Evolutionary conservation across 768 basidiomycete species (phyloP).

Genomic region (Cystoderma amianthinum): DNA sequence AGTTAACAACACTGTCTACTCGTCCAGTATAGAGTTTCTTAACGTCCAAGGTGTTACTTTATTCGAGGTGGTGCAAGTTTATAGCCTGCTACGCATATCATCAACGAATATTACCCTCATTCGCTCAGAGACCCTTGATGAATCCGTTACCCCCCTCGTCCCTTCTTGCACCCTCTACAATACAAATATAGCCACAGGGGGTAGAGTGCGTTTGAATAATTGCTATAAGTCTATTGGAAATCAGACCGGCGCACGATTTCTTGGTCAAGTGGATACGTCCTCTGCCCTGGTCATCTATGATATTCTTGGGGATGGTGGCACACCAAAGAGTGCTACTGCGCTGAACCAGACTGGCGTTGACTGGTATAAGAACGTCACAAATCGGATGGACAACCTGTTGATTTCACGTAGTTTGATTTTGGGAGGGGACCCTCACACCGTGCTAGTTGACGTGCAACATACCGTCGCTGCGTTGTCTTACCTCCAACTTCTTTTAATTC

Average conservation of each 20-base stretch:
- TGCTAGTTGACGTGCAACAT: constrained; percentile 1
- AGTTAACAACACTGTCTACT: constrained; percentile 3
- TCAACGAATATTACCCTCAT: constrained; percentile 5
- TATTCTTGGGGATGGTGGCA: constrained; percentile 6
- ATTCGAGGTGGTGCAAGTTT: background rate
- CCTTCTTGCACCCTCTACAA: constrained; percentile 3
- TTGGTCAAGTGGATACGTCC: constrained; percentile 7
- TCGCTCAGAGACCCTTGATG: constrained; percentile 6
- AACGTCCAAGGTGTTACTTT: constrained; percentile 1
- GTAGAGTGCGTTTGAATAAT: constrained; percentile 5
- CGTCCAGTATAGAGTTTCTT: constrained; percentile 6
- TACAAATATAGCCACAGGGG: constrained; percentile 6
- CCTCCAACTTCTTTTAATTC: constrained; percentile 6
- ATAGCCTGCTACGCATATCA: constrained; percentile 3
- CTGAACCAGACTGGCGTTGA: constrained; percentile 3
- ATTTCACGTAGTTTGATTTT: constrained; percentile 6
- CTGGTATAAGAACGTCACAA: constrained; percentile 3
- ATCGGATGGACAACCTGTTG: constrained; percentile 6
- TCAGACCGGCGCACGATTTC: constrained; percentile 3
- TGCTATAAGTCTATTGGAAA: constrained; percentile 3
- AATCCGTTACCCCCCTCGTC: constrained; percentile 2
- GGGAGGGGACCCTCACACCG: constrained; percentile 1
- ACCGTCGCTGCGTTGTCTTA: constrained; percentile 6
- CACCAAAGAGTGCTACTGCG: constrained; percentile 2
- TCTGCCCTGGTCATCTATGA: constrained; percentile 4